Base-by-base conservation (phyloP, 2,329 filamentous ascomycete species). In the Fusarium heterosporum region DNA sequence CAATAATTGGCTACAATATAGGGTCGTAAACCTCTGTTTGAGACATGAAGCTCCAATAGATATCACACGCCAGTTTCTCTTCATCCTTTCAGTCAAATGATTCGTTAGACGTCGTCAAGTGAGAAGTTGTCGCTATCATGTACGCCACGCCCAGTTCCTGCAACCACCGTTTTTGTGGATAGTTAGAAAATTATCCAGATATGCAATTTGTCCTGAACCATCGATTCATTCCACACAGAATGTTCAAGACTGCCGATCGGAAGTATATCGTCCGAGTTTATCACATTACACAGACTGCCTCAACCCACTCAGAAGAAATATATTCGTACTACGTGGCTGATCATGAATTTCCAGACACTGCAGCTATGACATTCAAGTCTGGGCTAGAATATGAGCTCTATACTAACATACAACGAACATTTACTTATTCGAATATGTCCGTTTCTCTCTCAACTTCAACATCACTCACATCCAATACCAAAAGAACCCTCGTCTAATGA, bases 401-500 rank as follows among this genome's bases (percentile, higher is more conserved):
- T 26, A 5, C 29, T 34, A 19, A 36, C 11, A 30, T 19, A 17
- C 38, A 22, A 22, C 6, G 4, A 22, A 22, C 22, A 13, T 55
- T 9, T 40, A 36, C 29, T 30, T 51, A 34, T 40, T n/a, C 13
- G 52, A 16, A 25, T 42, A 25, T 8, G 17, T 40, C 26, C 26
- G 19, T 16, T 51, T 51, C 22, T 26, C 22, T 19, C 42, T 61
- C 17, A 39, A 48, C 43, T 36, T 28, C 38, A 47, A 52, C 43
- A 50, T 56, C 65, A 50, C 59, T 62, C 42, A 19, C 50, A 43
- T 22, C 22, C 22, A 22, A 22, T 36, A 41, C 41, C 39, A 52
- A 29, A 22, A 38, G 36, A 46, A 66, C 52, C 66, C 65, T 59
- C 61, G 56, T 59, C 65, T 61, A 53, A 68, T 63, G 61, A 65